phyloP scores from a whole-genome alignment of 2,329 filamentous ascomycete genomes.

The Calcarisporium arbuscula region DNA sequence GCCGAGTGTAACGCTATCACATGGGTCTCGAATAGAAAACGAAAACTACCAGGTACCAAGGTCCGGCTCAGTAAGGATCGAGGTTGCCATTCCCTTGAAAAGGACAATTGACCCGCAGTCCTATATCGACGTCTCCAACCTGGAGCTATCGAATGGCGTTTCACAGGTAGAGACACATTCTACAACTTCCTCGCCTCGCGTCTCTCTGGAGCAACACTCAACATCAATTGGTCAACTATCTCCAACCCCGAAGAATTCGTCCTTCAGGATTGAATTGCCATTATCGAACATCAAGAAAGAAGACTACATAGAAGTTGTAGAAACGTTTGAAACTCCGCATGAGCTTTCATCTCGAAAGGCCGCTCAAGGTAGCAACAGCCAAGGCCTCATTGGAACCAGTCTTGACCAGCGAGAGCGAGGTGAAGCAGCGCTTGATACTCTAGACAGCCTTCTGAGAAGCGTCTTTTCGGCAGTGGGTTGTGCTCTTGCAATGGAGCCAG shows the following conservation, averaged over 20 bases:
- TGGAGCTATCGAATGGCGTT: conserved; percentile 11
- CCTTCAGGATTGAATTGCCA: conserved; percentile 44
- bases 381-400: conserved; percentile 52
- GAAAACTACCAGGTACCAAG: conserved; percentile 24
- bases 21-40: conserved; percentile 11
- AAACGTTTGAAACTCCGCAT: conserved; percentile 39
- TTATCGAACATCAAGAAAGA: conserved; percentile 39
- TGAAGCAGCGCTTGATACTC: conserved; percentile 63
- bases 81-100: conserved; percentile 42
- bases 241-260: conserved; percentile 11
- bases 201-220: conserved; percentile 9
- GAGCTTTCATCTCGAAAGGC: conserved; percentile 47
- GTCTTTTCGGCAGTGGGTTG: conserved; percentile 75
- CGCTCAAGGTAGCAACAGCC: conserved; percentile 45
- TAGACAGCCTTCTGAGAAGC: conserved; percentile 63
- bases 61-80: conserved; percentile 34
- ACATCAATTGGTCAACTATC: conserved; percentile 5
- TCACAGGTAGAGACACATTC: conserved; percentile 10
- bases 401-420: conserved; percentile 78
- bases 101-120: conserved; percentile 29
- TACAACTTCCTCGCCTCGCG: conserved; percentile 3
- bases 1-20: conserved; percentile 11
- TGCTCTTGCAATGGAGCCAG: conserved; percentile 48
- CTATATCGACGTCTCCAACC: conserved; percentile 26
- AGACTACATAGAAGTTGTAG: conserved; percentile 45